Percentiles rank a stretch among this genome's conserved stretches.
Evolutionary conservation across 805 yeast species (phyloP).

Genomic region (Suhomyces vadensis): DNA sequence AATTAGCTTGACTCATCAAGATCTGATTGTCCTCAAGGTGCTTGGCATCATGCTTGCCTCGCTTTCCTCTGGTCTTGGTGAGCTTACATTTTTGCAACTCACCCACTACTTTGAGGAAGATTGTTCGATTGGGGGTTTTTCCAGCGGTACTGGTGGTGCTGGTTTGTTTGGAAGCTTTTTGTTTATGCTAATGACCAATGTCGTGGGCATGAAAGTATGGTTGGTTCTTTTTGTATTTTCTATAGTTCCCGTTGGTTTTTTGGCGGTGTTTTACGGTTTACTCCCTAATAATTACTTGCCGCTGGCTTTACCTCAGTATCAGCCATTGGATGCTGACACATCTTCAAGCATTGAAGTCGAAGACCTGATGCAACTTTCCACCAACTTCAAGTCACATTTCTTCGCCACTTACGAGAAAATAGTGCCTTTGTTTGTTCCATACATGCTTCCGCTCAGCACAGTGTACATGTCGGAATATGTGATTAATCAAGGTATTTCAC

Average conservation of each 20-base stretch:
- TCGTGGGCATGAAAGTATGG: constrained; percentile 56
- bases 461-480: constrained; percentile 87
- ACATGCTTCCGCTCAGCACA: constrained; percentile 78
- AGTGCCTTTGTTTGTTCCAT: constrained; percentile 54
- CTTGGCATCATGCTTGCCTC: constrained; percentile 81
- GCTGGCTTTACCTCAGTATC: not conserved
- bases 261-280: constrained; percentile 29
- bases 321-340: not conserved
- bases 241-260: constrained; percentile 53
- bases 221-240: constrained; percentile 57
- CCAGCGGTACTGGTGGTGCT: constrained; percentile 96
- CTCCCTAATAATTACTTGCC: constrained; percentile 7
- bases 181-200: constrained; percentile 70
- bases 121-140: constrained; percentile 77
- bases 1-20: constrained; percentile 46
- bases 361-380: not conserved
- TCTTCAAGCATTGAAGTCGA: not conserved
- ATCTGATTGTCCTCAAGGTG: constrained; percentile 43
- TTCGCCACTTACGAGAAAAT: constrained; percentile 27
- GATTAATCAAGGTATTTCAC: constrained; percentile 90
- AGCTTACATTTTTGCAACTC: constrained; percentile 80
- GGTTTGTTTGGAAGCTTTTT: constrained; percentile 81
- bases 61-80: constrained; percentile 86
- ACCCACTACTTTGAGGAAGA: constrained; percentile 70
- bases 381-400: constrained; percentile 17